These are phyloP conservation scores for Papiliotrema terrestris DNA, from an alignment of 1,284 basidiomycete genomes.

Conservation along the genomic window DNA sequence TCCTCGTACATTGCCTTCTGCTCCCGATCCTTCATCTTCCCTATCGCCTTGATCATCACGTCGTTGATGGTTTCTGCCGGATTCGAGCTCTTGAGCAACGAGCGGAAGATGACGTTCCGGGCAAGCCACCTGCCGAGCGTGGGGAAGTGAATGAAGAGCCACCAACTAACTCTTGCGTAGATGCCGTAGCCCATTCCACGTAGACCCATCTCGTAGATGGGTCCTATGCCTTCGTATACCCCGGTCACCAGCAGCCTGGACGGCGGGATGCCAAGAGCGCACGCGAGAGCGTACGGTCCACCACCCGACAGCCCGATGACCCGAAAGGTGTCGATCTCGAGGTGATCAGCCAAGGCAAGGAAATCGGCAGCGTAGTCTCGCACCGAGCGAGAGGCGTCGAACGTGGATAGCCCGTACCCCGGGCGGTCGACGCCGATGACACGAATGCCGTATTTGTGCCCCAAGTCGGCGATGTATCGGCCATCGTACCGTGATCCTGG, in stretches of 20 bases:
- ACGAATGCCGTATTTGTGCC: neutral
- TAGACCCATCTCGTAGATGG: neutral
- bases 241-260: neutral
- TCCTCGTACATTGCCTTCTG: neutral
- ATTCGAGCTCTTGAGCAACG: neutral
- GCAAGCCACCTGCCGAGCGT: neutral
- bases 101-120: neutral
- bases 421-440: constrained; percentile 14
- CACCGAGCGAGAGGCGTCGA: neutral
- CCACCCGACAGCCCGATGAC: constrained; percentile 12
- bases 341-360: constrained; percentile 1
- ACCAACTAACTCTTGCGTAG: neutral
- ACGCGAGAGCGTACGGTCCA: constrained; percentile 12
- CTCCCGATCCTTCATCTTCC: neutral
- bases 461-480: neutral
- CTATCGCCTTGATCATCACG: neutral
- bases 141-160: neutral
- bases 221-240: neutral
- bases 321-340: neutral
- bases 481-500: constrained; percentile 12
- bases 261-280: neutral
- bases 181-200: neutral
- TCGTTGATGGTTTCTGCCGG: neutral
- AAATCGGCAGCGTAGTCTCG: constrained; percentile 3
- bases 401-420: constrained; percentile 8